Base-by-base conservation (phyloP, 2,329 filamentous ascomycete species). In the Neonectria faginata region DNA sequence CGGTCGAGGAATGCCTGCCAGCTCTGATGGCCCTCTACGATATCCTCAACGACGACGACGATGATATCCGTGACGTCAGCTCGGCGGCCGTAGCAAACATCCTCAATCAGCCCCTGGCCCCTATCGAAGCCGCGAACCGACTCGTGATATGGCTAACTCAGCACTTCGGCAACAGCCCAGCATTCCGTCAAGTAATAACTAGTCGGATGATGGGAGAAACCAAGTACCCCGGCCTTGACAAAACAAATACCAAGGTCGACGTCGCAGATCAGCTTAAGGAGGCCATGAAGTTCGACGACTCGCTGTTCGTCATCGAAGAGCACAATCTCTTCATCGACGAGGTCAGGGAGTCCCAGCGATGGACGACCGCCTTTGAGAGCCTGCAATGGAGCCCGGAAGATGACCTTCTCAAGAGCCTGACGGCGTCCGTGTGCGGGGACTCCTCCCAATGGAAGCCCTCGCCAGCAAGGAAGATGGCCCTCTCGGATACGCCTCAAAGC, bases 271-370 rank as follows among this genome's bases (percentile, higher is more conserved):
- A 84, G 61, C 79, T 90, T 20, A 65, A 74, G 3, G 67, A 75
- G 9, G 84, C 86, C 4, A 76, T 88, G 72, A 78, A 80, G 60
- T 82, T 85, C 70, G 87, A 92, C 74, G 87, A 89, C 67, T 84
- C 89, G 3, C 86, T 99, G 0, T 99, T 99, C 76, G 90, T 87
- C 0, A 86, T 93, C 60, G 96, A 99, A 79, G 94, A 97, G 76
- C 94, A 97, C 76, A 99, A 99, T 75, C 84, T 97, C n/a, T 98
- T 93, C 77, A 83, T 95, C 54, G 95, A 98, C 76, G 90, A 94
- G 70, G 87, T 93, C 6, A 84, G 89, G 52, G 94, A 97, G 77
- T 84, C 89, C 3, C 80, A 84, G 18, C 77, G 88, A n/a, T 97
- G 94, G 93, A 79, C 84, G 0, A 77, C 76, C 16, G 80, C 87